These are phyloP conservation scores for Lumnitzera racemosa DNA, from an alignment of 345 rosid genomes.

Conservation along the genomic window DNA sequence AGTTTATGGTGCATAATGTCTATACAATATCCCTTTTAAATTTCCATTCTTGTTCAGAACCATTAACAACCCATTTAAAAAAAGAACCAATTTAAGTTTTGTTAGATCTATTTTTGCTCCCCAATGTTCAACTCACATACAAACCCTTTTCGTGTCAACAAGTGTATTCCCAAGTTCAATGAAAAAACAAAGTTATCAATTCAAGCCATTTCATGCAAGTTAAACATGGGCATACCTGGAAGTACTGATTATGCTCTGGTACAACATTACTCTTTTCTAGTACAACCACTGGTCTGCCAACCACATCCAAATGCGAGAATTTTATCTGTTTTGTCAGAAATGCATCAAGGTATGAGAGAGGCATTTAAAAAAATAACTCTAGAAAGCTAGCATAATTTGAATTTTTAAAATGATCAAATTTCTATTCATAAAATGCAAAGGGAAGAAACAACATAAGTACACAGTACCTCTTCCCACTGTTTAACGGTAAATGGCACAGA, in stretches of 20 bases:
- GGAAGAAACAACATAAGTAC: constrained; percentile 10
- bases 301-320: constrained; percentile 81
- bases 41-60: too few relatives aligned
- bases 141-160: too few relatives aligned
- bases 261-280: constrained; percentile 72
- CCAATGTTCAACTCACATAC: too few relatives aligned
- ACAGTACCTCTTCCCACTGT: constrained; percentile 70
- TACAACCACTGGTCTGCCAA: constrained; percentile 79
- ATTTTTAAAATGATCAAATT: too few relatives aligned
- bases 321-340: constrained; percentile 44
- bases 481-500: constrained; percentile 68
- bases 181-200: background rate
- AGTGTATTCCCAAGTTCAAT: background rate
- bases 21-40: too few relatives aligned
- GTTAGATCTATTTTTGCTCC: too few relatives aligned
- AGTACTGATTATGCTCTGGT: constrained; percentile 83
- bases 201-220: constrained; percentile 2
- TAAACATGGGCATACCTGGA: constrained; percentile 54
- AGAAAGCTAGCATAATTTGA: background rate
- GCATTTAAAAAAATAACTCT: background rate
- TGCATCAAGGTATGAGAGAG: constrained; percentile 4
- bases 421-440: background rate
- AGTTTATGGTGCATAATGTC: too few relatives aligned
- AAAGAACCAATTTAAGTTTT: too few relatives aligned
- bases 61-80: too few relatives aligned